These are phyloP conservation scores for Arachnomyces sp. DNA, from an alignment of 2,329 filamentous ascomycete species.

Conservation along the genomic window DNA sequence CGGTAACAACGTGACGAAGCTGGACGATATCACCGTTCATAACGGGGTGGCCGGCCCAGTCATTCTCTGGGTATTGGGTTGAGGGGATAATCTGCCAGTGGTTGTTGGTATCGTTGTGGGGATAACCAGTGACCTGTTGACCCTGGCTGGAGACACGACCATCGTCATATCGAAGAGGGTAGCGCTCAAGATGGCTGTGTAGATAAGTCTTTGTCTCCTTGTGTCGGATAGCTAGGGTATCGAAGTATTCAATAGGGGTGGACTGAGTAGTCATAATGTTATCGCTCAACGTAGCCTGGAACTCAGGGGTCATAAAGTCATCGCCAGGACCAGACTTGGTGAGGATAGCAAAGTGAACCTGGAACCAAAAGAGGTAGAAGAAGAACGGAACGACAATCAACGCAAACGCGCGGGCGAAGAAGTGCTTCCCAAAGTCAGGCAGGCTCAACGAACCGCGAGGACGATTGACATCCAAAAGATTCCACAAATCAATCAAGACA, in stretches of 20 bases:
- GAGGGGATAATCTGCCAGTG: conserved; percentile 86
- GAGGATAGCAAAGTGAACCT: conserved; percentile 92
- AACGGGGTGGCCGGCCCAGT: conserved; percentile 55
- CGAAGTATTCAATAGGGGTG: conserved; percentile 80
- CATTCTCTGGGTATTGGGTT: conserved; percentile 43
- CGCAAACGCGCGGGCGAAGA: conserved; percentile 74
- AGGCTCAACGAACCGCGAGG: conserved; percentile 72
- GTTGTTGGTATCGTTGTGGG: conserved; percentile 98
- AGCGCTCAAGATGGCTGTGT: conserved; percentile 82
- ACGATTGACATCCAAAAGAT: conserved; percentile 80
- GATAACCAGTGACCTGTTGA: conserved; percentile 96
- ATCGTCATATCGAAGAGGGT: conserved; percentile 93
- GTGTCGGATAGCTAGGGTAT: conserved; percentile 78
- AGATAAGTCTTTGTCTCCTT: conserved; percentile 97
- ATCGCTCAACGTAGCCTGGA: conserved; percentile 93
- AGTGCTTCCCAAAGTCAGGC: conserved; percentile 77
- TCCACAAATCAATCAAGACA: conserved; percentile 91
- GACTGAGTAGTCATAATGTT: conserved; percentile 87
- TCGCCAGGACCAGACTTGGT: conserved; percentile 85
- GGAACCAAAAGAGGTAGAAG: conserved; percentile 99
- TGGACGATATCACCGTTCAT: conserved; percentile 79
- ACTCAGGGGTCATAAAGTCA: conserved; percentile 97
- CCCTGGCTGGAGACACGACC: conserved; percentile 95
- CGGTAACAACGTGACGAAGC: conserved; percentile 76
- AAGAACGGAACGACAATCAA: conserved; percentile 88